phyloP scores from a whole-genome alignment of 805 yeast species.

The Saccharomyces kudriavzevii region DNA sequence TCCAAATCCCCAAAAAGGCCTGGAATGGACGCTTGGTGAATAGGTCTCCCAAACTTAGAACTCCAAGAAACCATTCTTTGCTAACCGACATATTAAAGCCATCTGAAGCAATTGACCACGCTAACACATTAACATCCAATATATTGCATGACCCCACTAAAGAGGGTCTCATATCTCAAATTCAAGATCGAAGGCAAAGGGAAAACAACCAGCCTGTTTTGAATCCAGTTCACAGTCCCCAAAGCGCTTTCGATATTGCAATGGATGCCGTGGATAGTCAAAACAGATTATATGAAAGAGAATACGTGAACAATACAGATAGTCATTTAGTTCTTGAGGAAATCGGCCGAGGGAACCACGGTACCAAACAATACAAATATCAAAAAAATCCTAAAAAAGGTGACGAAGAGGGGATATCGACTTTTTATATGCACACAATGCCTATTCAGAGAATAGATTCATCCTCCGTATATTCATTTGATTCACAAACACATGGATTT shows the following conservation, averaged over 20 bases:
- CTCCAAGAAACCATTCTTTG: not conserved
- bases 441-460: conserved; percentile 21
- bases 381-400: not conserved
- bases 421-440: not conserved
- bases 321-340: not conserved
- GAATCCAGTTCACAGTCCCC: not conserved
- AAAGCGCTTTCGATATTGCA: not conserved
- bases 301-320: not conserved
- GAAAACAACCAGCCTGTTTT: not conserved
- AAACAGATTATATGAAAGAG: not conserved
- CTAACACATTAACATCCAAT: not conserved
- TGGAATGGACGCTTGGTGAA: conserved; percentile 1
- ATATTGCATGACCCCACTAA: not conserved
- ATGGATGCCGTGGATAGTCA: not conserved
- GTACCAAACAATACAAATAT: not conserved
- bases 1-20: conserved; percentile 9
- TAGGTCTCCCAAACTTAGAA: not conserved
- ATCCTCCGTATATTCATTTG: conserved; percentile 13
- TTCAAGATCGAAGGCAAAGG: not conserved
- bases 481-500: conserved; percentile 8
- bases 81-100: not conserved
- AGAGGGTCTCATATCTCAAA: not conserved
- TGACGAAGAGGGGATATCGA: not conserved
- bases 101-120: not conserved
- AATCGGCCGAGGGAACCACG: not conserved